Evolutionary conservation across 331 rosid species (phyloP).

Genomic region (Quercus phellos): DNA sequence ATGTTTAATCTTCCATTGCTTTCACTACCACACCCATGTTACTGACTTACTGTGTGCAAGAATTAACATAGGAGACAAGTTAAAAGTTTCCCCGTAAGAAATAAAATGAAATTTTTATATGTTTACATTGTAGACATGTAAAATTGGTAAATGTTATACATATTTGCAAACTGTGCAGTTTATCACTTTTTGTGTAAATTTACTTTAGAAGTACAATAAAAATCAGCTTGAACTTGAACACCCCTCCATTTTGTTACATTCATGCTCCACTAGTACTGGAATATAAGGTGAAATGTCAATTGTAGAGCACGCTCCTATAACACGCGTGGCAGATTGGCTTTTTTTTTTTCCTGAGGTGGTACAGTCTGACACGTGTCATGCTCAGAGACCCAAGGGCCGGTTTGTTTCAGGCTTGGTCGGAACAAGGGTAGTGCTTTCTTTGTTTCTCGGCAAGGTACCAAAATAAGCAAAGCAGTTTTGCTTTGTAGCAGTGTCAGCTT

Average conservation of each 20-base stretch:
- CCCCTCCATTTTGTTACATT: not conserved
- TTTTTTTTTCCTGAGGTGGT: not conserved
- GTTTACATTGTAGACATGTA: no score
- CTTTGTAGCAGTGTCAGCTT: slow-evolving; percentile 19
- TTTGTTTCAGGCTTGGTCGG: slow-evolving; percentile 23
- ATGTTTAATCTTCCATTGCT: no score
- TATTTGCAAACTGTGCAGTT: no score
- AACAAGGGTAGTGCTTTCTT: not conserved
- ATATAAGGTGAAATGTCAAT: not conserved
- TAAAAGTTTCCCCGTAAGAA: no score
- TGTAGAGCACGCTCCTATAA: not conserved
- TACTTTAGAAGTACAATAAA: no score
- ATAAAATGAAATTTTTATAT: no score
- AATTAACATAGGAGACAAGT: no score
- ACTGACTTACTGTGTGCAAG: no score
- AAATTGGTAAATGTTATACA: no score
- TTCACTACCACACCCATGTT: no score
- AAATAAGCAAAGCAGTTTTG: slow-evolving; percentile 6
- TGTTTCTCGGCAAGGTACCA: slow-evolving; percentile 4
- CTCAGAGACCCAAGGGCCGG: slow-evolving; percentile 2
- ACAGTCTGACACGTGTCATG: slow-evolving; percentile 30
- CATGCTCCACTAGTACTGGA: not conserved
- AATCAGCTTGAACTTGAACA: no score
- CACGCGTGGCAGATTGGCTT: not conserved
- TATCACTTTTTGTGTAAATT: no score